phyloP scores from a whole-genome alignment of 2,329 filamentous ascomycete genomes.

The Calonectria crousiana region DNA sequence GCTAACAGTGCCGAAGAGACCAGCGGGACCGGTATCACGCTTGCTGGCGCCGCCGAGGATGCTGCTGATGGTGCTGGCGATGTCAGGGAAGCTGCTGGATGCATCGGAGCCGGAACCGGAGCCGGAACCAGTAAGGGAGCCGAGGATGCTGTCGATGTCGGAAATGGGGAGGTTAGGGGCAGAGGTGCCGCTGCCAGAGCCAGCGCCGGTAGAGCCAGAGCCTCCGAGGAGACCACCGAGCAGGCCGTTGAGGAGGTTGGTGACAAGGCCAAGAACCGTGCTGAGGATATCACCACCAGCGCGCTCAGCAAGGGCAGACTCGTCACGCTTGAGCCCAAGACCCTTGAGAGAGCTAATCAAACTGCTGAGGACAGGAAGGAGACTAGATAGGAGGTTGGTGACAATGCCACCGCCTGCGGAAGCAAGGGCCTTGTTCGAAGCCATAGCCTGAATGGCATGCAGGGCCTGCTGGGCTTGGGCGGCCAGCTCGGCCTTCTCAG shows the following conservation, averaged over 20 bases:
- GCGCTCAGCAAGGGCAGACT: neutral
- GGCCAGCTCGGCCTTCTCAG: neutral
- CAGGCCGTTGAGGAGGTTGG: neutral
- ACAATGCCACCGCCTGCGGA: neutral
- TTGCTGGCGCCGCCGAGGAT: conserved; percentile 4
- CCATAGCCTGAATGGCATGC: neutral
- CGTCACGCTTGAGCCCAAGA: neutral
- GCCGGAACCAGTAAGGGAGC: neutral
- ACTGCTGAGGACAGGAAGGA: neutral
- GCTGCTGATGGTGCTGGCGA: neutral
- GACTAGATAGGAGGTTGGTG: neutral
- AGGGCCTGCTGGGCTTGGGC: neutral
- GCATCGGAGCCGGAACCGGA: neutral
- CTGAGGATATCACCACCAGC: neutral
- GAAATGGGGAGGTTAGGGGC: neutral
- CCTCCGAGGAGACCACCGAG: neutral
- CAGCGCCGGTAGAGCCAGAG: neutral
- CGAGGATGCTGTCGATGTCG: neutral
- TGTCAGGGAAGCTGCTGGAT: neutral
- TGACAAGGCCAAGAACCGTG: neutral
- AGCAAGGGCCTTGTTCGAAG: neutral
- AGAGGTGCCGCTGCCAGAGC: neutral
- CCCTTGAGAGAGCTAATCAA: neutral
- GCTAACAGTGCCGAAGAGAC: neutral
- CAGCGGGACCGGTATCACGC: neutral